These are phyloP conservation scores for Carnegiea gigantea DNA, from an alignment of 179 eudicot species.

Conservation along the genomic window DNA sequence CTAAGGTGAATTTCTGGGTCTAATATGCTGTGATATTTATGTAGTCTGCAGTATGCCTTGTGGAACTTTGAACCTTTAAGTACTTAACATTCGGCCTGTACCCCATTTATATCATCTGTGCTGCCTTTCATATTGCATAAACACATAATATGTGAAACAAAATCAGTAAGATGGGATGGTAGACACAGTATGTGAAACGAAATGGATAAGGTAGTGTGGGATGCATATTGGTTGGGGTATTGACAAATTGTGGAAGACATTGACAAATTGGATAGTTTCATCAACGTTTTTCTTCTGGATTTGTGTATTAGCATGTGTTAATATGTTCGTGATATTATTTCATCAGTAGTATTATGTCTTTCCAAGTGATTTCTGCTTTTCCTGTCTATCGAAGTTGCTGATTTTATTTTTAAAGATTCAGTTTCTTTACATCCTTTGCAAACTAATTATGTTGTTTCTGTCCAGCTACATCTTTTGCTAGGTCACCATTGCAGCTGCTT, in stretches of 20 bases:
- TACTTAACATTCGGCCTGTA: too few relatives aligned
- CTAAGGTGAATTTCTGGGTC: background rate
- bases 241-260: background rate
- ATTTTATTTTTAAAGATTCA: background rate
- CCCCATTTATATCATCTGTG: too few relatives aligned
- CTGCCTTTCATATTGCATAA: too few relatives aligned
- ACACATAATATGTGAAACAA: too few relatives aligned
- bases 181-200: background rate
- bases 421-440: background rate
- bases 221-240: background rate
- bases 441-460: constrained; percentile 8
- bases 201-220: background rate
- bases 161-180: too few relatives aligned
- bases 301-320: background rate
- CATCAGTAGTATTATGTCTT: background rate
- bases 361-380: background rate
- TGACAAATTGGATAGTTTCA: background rate
- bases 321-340: background rate
- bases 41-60: background rate
- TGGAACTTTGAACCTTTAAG: background rate
- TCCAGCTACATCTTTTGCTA: constrained; percentile 68
- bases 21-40: background rate
- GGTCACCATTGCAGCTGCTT: constrained; percentile 48
- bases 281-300: too few relatives aligned
- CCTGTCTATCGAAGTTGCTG: background rate